phyloP scores from a whole-genome alignment of 208 protist genomes.

The Sergeia podlipaevii region DNA sequence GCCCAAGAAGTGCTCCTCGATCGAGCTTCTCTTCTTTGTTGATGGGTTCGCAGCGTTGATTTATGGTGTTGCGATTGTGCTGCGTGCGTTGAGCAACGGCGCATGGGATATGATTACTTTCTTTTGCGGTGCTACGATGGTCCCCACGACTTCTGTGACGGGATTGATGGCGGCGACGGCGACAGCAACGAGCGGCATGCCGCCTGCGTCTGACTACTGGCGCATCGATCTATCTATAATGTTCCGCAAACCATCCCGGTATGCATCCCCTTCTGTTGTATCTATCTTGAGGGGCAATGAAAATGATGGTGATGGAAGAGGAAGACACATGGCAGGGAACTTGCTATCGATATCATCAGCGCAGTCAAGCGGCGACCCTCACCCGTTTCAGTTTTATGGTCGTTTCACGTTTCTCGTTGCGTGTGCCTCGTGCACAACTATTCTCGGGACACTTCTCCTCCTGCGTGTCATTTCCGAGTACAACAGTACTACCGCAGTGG shows the following conservation, averaged over 20 bases:
- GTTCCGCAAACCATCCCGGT: no score
- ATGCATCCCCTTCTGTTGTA: no score
- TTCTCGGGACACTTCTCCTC: conserved; percentile 38
- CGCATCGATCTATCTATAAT: no score
- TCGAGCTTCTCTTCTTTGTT: conserved; percentile 28
- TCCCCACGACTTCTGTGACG: no score
- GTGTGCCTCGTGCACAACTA: conserved; percentile 15
- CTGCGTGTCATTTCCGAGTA: conserved; percentile 43
- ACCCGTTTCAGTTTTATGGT: neutral
- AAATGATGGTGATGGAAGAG: no score
- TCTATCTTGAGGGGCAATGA: no score
- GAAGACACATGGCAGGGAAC: no score
- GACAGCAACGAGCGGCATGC: no score
- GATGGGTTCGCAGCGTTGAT: conserved; percentile 18
- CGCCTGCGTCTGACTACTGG: no score
- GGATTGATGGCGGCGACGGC: no score
- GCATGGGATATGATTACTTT: conserved; percentile 9
- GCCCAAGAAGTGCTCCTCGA: neutral
- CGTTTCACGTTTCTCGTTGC: conserved; percentile 21
- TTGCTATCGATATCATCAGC: no score
- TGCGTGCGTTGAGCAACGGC: conserved; percentile 12
- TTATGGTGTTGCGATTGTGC: conserved; percentile 13
- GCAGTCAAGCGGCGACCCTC: neutral
- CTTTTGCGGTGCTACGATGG: no score
- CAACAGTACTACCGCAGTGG: conserved; percentile 42